Percentiles rank a stretch among this genome's conserved stretches.
Conservation (phyloP, 164 flowering plant species). For the Houttuynia cordata region DNA sequence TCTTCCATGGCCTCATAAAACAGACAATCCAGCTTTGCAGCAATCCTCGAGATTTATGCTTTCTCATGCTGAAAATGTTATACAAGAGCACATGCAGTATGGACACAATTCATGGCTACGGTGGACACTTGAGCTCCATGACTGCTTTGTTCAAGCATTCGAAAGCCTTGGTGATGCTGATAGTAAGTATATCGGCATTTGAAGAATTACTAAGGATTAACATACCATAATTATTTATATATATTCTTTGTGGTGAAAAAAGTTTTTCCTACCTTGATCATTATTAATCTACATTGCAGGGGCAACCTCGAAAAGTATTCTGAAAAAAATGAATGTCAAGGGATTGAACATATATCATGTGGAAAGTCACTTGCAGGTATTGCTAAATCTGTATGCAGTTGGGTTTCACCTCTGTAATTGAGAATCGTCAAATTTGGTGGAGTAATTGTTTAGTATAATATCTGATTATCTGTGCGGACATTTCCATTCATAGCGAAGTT, state of each 20-base stretch:
- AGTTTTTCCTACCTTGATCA: too few species aligned
- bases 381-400: neutral
- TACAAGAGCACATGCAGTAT: neutral
- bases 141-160: conserved; percentile 58
- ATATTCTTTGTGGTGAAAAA: neutral
- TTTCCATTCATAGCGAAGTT: too few species aligned
- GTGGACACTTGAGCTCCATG: conserved; percentile 73
- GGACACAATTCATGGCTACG: conserved; percentile 46
- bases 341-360: conserved; percentile 12
- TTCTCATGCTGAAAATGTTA: neutral
- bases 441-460: neutral
- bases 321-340: conserved; percentile 8
- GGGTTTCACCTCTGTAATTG: neutral
- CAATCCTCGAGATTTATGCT: neutral
- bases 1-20: conserved; percentile 8
- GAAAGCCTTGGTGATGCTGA: conserved; percentile 65
- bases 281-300: conserved; percentile 7
- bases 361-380: conserved; percentile 18
- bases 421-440: neutral
- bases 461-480: too few species aligned
- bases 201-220: too few species aligned
- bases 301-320: conserved; percentile 11
- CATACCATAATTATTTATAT: neutral
- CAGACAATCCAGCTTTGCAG: neutral
- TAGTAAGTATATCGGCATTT: conserved; percentile 19